Evolutionary conservation across 2,329 filamentous ascomycete genomes (phyloP).

Genomic region (Epichloe sibirici): DNA sequence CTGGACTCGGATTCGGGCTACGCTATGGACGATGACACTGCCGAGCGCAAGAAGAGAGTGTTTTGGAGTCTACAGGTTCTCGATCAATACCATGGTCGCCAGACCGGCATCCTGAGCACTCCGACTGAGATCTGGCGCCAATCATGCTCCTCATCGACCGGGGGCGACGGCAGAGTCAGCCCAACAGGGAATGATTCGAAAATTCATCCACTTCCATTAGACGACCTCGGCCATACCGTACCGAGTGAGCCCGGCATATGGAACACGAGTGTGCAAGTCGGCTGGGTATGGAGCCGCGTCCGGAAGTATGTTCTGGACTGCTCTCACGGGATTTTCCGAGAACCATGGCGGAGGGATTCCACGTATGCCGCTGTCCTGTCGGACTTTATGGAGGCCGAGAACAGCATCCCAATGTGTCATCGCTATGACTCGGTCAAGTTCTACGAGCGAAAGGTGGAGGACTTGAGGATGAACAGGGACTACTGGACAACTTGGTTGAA

Average conservation of each 20-base stretch:
- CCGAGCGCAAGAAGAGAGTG: slow-evolving; percentile 34
- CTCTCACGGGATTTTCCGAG: slow-evolving; percentile 31
- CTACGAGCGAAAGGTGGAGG: slow-evolving; percentile 34
- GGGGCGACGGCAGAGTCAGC: slow-evolving; percentile 8
- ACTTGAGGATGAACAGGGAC: slow-evolving; percentile 29
- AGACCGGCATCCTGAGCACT: slow-evolving; percentile 29
- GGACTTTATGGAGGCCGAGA: slow-evolving; percentile 39
- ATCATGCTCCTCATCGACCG: slow-evolving; percentile 15
- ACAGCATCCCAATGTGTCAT: slow-evolving; percentile 35
- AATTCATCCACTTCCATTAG: slow-evolving; percentile 29
- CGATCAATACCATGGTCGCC: slow-evolving; percentile 36
- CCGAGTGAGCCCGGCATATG: slow-evolving; percentile 34
- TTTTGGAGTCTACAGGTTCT: slow-evolving; percentile 40
- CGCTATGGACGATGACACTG: slow-evolving; percentile 18
- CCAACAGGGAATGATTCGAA: slow-evolving; percentile 18
- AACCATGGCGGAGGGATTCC: slow-evolving; percentile 40
- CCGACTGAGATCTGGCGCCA: slow-evolving; percentile 30
- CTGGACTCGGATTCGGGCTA: slow-evolving; percentile 32
- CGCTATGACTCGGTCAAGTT: slow-evolving; percentile 41
- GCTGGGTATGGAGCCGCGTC: slow-evolving; percentile 38
- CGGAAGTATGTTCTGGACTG: slow-evolving; percentile 35
- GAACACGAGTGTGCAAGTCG: slow-evolving; percentile 35
- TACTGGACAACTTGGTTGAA: slow-evolving; percentile 42
- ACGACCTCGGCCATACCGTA: slow-evolving; percentile 29
- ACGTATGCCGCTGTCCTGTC: slow-evolving; percentile 37